Evolutionary conservation across 2,329 filamentous ascomycete genomes (phyloP).

Genomic region (Sphaceloma murrayae): DNA sequence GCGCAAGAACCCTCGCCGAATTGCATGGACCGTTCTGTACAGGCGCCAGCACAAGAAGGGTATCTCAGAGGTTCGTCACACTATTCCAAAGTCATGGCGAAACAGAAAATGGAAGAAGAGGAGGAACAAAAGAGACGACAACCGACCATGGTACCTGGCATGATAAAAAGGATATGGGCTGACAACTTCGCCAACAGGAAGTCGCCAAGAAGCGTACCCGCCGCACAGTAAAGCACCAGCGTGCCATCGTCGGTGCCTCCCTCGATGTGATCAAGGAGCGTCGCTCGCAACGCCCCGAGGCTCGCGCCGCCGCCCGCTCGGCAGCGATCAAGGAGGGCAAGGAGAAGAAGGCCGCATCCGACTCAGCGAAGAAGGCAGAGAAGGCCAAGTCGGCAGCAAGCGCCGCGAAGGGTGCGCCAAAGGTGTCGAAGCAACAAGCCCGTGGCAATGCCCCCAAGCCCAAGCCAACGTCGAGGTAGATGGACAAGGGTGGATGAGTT

Average conservation of each 20-base stretch:
- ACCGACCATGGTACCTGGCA: no score
- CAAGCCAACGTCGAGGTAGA: slow-evolving; percentile 15
- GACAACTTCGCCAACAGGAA: slow-evolving; percentile 56
- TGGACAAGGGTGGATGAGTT: not conserved
- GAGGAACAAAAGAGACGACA: no score
- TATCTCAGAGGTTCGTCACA: slow-evolving; percentile 89
- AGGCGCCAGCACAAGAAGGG: slow-evolving; percentile 99
- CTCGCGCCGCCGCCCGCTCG: slow-evolving; percentile 79
- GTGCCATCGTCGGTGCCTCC: slow-evolving; percentile 96
- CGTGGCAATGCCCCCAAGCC: slow-evolving; percentile 56
- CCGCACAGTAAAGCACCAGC: slow-evolving; percentile 96
- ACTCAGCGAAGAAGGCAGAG: slow-evolving; percentile 94
- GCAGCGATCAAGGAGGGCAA: slow-evolving; percentile 94
- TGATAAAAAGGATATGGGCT: no score
- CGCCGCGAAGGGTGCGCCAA: slow-evolving; percentile 66
- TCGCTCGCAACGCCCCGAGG: slow-evolving; percentile 88
- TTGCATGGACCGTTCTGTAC: slow-evolving; percentile 97
- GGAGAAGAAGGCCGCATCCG: slow-evolving; percentile 87
- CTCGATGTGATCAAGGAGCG: slow-evolving; percentile 99
- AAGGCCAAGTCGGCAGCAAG: slow-evolving; percentile 85
- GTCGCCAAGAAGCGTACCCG: slow-evolving; percentile 99
- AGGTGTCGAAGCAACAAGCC: slow-evolving; percentile 85
- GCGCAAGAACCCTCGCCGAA: slow-evolving; percentile 99
- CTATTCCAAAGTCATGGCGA: no score
- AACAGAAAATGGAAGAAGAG: no score